Evolutionary conservation across 2,329 filamentous ascomycete genomes (phyloP).

Genomic region (Blastomyces gilchristii): DNA sequence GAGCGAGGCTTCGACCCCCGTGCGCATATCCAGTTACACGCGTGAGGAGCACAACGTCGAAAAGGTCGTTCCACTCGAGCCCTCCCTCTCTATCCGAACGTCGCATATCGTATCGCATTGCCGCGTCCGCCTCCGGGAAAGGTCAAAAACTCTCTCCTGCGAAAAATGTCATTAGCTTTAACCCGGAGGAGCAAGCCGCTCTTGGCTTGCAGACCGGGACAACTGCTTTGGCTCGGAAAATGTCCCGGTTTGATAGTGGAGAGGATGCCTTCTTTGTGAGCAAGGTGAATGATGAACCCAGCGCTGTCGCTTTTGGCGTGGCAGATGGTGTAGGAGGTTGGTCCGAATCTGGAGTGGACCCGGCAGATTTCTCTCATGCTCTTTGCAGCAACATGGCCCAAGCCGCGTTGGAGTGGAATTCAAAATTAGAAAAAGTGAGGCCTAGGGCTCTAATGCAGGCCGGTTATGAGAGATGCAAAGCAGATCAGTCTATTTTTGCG

Average conservation of each 20-base stretch:
- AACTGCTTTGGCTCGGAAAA: slow-evolving; percentile 47
- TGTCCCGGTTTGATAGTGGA: slow-evolving; percentile 63
- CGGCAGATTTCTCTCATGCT: slow-evolving; percentile 88
- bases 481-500: slow-evolving; percentile 61
- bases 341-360: slow-evolving; percentile 84
- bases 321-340: slow-evolving; percentile 95
- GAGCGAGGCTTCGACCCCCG: not conserved
- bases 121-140: slow-evolving; percentile 67
- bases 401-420: slow-evolving; percentile 51
- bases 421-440: slow-evolving; percentile 33
- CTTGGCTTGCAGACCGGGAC: slow-evolving; percentile 28
- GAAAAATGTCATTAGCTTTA: slow-evolving; percentile 64
- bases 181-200: slow-evolving; percentile 37
- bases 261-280: slow-evolving; percentile 95
- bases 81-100: slow-evolving; percentile 20
- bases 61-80: slow-evolving; percentile 25
- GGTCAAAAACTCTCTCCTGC: slow-evolving; percentile 56
- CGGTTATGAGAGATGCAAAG: slow-evolving; percentile 72
- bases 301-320: slow-evolving; percentile 65
- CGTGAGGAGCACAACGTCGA: not conserved
- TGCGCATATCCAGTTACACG: not conserved
- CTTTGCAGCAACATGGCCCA: slow-evolving; percentile 89
- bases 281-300: slow-evolving; percentile 53
- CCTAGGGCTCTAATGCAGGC: slow-evolving; percentile 65
- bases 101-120: slow-evolving; percentile 56